Conservation (phyloP, 192 early-diverging fungal genomes). For the Coemansia sp. region DNA sequence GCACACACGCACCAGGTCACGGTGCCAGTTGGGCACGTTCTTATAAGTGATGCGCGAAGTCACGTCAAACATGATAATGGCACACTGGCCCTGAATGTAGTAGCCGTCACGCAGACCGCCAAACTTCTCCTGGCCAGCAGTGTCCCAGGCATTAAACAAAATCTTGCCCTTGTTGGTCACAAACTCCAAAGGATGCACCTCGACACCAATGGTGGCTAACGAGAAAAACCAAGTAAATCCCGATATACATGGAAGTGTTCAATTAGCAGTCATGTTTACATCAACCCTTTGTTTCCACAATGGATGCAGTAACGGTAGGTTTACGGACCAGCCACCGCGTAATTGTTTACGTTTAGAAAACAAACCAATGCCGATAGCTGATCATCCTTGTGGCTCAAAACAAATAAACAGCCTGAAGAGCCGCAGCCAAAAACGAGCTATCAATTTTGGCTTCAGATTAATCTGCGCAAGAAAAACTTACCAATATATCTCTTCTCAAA, state of each 20-base stretch:
- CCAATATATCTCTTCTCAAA: conserved; percentile 99
- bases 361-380: background rate
- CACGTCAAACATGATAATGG: conserved; percentile 99
- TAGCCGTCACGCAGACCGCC: conserved; percentile 99
- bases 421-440: background rate
- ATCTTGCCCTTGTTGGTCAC: conserved; percentile 96
- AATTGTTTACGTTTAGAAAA: conserved; percentile 3
- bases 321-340: conserved; percentile 1
- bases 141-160: conserved; percentile 99
- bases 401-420: too few species aligned
- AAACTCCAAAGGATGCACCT: conserved; percentile 97
- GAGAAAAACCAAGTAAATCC: background rate
- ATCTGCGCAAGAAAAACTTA: conserved; percentile 19
- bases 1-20: conserved; percentile 98
- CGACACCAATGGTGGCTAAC: conserved; percentile 98
- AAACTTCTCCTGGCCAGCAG: conserved; percentile 99
- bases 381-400: too few species aligned
- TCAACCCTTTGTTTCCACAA: conserved; percentile 7
- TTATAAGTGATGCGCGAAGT: conserved; percentile 99
- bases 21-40: conserved; percentile 99
- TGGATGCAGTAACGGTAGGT: conserved; percentile 4
- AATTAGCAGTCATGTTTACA: conserved; percentile 15
- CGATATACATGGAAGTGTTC: conserved; percentile 6
- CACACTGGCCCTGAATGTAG: conserved; percentile 99
- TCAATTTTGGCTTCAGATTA: background rate